These are phyloP conservation scores for Amanita pallidorosea DNA, from an alignment of 768 basidiomycete genomes.

Conservation along the genomic window DNA sequence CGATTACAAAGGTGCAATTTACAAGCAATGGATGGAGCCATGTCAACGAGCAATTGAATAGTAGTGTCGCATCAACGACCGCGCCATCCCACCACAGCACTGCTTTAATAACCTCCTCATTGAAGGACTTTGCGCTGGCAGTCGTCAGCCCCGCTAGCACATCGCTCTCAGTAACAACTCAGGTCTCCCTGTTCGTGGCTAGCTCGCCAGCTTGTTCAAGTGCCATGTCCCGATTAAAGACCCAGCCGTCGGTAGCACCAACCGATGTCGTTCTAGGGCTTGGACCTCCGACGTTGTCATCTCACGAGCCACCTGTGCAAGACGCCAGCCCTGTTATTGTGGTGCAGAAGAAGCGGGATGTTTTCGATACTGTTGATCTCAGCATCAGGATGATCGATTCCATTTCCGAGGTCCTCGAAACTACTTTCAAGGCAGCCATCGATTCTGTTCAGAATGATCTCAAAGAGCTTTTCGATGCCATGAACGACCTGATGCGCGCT, in stretches of 20 bases:
- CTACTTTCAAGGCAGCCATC: constrained; percentile 31
- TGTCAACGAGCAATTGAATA: neutral
- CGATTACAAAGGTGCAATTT: neutral
- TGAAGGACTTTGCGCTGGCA: constrained; percentile 41
- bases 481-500: constrained; percentile 44
- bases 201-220: constrained; percentile 12
- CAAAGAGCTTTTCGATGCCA: constrained; percentile 44
- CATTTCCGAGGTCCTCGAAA: constrained; percentile 37
- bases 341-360: constrained; percentile 11
- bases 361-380: constrained; percentile 19
- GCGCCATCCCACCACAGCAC: constrained; percentile 8
- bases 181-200: constrained; percentile 9
- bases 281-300: constrained; percentile 11
- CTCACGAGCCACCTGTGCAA: constrained; percentile 1
- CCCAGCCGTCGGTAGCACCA: constrained; percentile 10
- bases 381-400: constrained; percentile 33
- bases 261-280: constrained; percentile 17
- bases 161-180: constrained; percentile 22
- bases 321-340: constrained; percentile 15
- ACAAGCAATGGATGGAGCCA: neutral
- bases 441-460: constrained; percentile 40
- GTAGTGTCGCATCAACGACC: neutral
- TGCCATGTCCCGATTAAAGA: constrained; percentile 9
- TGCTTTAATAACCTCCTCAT: constrained; percentile 24
- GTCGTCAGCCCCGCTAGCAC: constrained; percentile 39